phyloP scores from a whole-genome alignment of 169 alveolate genomes.

The Blepharisma undulans region DNA sequence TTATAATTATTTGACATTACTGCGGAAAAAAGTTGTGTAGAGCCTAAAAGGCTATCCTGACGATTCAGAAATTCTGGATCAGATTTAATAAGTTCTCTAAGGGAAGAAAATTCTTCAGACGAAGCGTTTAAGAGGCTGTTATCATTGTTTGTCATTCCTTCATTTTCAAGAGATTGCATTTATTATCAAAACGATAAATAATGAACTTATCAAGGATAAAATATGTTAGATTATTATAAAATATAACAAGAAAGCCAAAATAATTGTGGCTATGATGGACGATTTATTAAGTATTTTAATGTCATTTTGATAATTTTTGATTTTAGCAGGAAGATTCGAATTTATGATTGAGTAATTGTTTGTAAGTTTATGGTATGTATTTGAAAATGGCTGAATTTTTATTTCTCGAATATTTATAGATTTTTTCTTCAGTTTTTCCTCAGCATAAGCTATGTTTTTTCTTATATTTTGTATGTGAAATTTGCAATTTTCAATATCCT shows the following conservation, averaged over 20 bases:
- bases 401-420: neutral
- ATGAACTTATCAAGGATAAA: neutral
- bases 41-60: neutral
- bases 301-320: neutral
- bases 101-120: neutral
- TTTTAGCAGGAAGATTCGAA: neutral
- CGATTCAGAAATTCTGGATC: neutral
- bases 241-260: neutral
- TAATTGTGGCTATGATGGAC: neutral
- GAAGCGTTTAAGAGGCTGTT: neutral
- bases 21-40: constrained; percentile 40
- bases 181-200: neutral
- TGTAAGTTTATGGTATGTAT: neutral
- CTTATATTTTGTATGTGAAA: neutral
- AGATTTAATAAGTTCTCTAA: neutral
- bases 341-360: neutral
- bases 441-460: neutral
- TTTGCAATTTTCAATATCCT: neutral
- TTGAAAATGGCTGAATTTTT: neutral
- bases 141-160: neutral
- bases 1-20: neutral
- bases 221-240: neutral
- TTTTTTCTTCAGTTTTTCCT: neutral
- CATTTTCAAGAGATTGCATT: neutral
- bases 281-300: neutral